A percentile compares a stretch with the other conserved stretches of the same genome.
Conservation (phyloP, 169 alveolate species). For the Plasmodium falciparum region DNA sequence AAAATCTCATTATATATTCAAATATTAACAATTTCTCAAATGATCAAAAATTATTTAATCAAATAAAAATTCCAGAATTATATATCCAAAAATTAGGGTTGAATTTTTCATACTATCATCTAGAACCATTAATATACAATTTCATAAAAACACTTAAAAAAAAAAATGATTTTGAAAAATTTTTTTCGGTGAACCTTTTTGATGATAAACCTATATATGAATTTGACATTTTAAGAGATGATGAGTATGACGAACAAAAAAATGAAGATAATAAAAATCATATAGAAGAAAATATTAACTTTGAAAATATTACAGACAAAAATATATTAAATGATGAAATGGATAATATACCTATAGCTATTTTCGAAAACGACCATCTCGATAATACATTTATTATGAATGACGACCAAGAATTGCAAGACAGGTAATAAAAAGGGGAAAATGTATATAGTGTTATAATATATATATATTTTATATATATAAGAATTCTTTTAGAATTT, state of each 20-base stretch:
- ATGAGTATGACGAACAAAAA: slow-evolving; percentile 18
- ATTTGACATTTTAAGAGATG: slow-evolving; percentile 50
- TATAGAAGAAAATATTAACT: slow-evolving; percentile 5
- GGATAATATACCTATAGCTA: slow-evolving; percentile 9
- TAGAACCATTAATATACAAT: slow-evolving; percentile 48
- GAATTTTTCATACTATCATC: slow-evolving; percentile 20
- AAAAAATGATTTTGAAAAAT: slow-evolving; percentile 46
- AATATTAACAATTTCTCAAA: background rate
- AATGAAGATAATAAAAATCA: slow-evolving; percentile 1
- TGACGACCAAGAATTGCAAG: slow-evolving; percentile 42
- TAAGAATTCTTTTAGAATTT: no score
- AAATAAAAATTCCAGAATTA: slow-evolving; percentile 51
- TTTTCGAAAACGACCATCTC: slow-evolving; percentile 26
- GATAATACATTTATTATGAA: slow-evolving; percentile 5
- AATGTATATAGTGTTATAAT: no score
- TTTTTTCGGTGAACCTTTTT: slow-evolving; percentile 33
- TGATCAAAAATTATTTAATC: slow-evolving; percentile 44
- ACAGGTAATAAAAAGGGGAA: slow-evolving; percentile 2
- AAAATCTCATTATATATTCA: background rate
- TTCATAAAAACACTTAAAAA: slow-evolving; percentile 42
- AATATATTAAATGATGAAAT: slow-evolving; percentile 15
- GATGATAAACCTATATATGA: slow-evolving; percentile 39
- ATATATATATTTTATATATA: no score
- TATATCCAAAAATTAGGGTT: slow-evolving; percentile 54
- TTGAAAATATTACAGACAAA: slow-evolving; percentile 1